Base-by-base conservation (phyloP, 768 basidiomycete species). In the Porphyrellus cyaneotinctus region DNA sequence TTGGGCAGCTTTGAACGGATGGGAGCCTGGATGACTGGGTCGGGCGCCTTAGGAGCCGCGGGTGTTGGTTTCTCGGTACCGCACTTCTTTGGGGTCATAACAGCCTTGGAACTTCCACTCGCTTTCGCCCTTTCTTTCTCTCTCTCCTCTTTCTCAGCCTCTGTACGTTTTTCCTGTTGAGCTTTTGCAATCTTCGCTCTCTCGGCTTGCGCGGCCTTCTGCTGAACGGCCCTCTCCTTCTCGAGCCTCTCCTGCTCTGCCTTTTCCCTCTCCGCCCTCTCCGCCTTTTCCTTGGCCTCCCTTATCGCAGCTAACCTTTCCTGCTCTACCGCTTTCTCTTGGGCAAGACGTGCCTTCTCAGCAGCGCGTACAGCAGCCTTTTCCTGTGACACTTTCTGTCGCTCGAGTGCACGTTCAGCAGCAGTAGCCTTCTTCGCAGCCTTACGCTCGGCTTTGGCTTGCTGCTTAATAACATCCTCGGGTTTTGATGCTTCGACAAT, bases 1-100 rank as follows among this genome's bases (percentile, higher is more conserved):
- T 90, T 91, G 6, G 89, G 86, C 70, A 88, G 84, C 68, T 85
- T 90, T 22, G 89, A 90, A 36, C 89, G 73, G 31, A 91, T 79
- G 17, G 89, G 88, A 12, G 82, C 83, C 62, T 90, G 89, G 4
- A 75, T 61, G 6, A 69, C 63, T n/a, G 74, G 69, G 41, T 79
- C 76, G 4, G 58, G 58, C 4, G 30, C 47, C 46, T 62, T 64
- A n/a, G 56, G 37, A 32, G 64, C 47, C 5, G 54, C 41, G 11
- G 60, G 20, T 2, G 56, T n/a, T 32, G 59, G 58, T 38, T 66
- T 71, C 22, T 65, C 56, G 13, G 39, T 32, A 20, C 55, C 20
- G 2, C 47, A 36, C 41, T 57, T 69, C 32, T 67, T 65, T 9
- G 38, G 43, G 2, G 57, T 42, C 7, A 42, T 23, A 14, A 63